These are phyloP conservation scores for Aegilops longissima DNA, from an alignment of 176 grass and related monocot genomes.

Conservation along the genomic window DNA sequence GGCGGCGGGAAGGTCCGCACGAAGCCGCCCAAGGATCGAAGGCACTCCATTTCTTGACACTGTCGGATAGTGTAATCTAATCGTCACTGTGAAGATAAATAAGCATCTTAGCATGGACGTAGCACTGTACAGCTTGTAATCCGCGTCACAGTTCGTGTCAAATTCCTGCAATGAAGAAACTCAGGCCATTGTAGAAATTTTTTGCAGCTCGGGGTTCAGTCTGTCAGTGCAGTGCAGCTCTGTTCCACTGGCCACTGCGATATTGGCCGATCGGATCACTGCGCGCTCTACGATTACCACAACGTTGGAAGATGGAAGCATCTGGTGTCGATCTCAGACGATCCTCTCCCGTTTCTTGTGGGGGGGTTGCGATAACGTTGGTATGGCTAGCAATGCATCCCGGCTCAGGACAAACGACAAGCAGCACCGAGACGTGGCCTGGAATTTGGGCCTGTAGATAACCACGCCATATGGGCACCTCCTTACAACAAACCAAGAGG, in stretches of 20 bases:
- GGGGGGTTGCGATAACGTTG: constrained; percentile 1
- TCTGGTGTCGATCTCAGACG: background rate
- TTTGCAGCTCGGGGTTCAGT: background rate
- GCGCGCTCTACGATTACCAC: too few relatives aligned
- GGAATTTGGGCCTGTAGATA: background rate
- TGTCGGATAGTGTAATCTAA: background rate
- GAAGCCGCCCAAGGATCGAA: constrained; percentile 69
- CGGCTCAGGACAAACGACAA: background rate
- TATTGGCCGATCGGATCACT: background rate
- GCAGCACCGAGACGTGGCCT: background rate
- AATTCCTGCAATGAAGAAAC: background rate
- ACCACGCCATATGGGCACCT: background rate
- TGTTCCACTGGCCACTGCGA: background rate
- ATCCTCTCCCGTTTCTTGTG: background rate
- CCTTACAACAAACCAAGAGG: background rate
- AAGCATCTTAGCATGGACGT: background rate
- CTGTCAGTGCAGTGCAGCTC: background rate
- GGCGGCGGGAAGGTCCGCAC: constrained; percentile 35
- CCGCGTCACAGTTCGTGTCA: background rate
- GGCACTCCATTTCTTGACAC: constrained; percentile 68
- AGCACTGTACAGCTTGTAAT: background rate
- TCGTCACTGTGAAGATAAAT: background rate
- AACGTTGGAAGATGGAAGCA: background rate
- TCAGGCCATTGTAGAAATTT: background rate
- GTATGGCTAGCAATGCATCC: constrained; percentile 23